Evolutionary conservation across 2,329 filamentous ascomycete genomes (phyloP).

Genomic region (Fusarium sarcochroum): DNA sequence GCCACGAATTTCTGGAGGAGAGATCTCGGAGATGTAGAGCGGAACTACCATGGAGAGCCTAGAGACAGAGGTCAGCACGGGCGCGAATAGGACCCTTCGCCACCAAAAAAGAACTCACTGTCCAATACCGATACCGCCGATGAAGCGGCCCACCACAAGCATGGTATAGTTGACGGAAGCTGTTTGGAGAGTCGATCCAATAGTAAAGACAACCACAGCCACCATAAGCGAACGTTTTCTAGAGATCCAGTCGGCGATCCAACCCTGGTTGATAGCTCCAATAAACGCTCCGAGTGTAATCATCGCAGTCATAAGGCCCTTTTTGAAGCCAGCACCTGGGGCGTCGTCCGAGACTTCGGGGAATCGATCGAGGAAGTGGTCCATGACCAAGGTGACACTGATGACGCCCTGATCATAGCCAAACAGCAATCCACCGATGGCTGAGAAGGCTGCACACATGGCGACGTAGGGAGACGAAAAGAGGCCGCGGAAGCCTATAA

Average conservation of each 20-base stretch:
- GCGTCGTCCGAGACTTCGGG: slow-evolving; percentile 51
- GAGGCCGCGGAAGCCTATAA: slow-evolving; percentile 51
- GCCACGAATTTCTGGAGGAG: slow-evolving; percentile 63
- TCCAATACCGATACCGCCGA: slow-evolving; percentile 62
- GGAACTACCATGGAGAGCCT: slow-evolving; percentile 55
- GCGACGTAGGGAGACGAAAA: slow-evolving; percentile 52
- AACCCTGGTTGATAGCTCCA: slow-evolving; percentile 60
- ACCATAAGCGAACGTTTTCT: slow-evolving; percentile 54
- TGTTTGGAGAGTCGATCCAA: slow-evolving; percentile 61
- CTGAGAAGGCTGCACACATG: slow-evolving; percentile 52
- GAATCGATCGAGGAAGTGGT: slow-evolving; percentile 53
- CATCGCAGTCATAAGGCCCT: slow-evolving; percentile 65
- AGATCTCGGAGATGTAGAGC: slow-evolving; percentile 62
- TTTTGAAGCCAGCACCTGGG: slow-evolving; percentile 56
- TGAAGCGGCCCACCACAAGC: slow-evolving; percentile 58
- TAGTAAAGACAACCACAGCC: slow-evolving; percentile 53
- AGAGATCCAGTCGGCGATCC: slow-evolving; percentile 53
- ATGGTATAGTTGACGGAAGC: slow-evolving; percentile 57
- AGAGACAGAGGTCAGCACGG: neutral
- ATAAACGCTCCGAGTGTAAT: slow-evolving; percentile 63
- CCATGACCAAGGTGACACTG: slow-evolving; percentile 56
- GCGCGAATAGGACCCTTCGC: fast-evolving
- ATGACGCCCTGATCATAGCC: slow-evolving; percentile 59
- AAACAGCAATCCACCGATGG: slow-evolving; percentile 59
- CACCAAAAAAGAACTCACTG: neutral